Evolutionary conservation across 768 basidiomycete species (phyloP), one percentile per base, ranked within the genome.

Genomic region (Tricholoma bakamatsutake): DNA sequence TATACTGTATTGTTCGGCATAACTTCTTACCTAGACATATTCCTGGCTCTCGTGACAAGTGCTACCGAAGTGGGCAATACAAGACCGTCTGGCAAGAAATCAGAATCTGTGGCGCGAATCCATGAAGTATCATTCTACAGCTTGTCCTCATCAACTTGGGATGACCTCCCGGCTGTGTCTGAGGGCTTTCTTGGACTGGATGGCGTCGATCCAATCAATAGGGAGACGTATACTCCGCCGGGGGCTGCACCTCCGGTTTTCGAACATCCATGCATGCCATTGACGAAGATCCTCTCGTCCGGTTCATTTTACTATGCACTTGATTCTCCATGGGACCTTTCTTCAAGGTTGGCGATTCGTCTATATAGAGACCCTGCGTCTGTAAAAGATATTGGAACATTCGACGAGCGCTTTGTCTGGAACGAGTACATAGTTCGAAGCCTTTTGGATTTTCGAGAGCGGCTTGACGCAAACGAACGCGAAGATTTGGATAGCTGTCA

Each of bases 301-400:
- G 94, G 94, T 5, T 85, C 88, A 1, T 99, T 99, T 73, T 99
- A 98, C 71, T 97, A 90, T 65, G 87, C 97, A 1, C 66, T 86
- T 27, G 85, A 85, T 62, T 81, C 88, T 0, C 76, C 80, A 6
- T 98, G 95, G 92, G 95, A 98, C 69, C 74, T 98, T 30, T 93
- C 93, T 4, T 87, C 91, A 1, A 76, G 95, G 45, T 76, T 98
- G 37, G 75, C 86, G 13, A 80, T 84, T 33, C 82, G 94, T 3
- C 69, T 94, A 50, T 71, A 78, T 56, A 74, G 82, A 67, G 78
- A 80, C 62, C 70, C 67, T 53, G 71, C 64, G 37, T 59, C 71
- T 37, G 61, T 67, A 35, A 73, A 72, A 58, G 84, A 89, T 62
- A 66, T 79, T 8, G 76, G 74, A 21, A 72, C 76, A n/a, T 92